These are phyloP conservation scores for Fraxinus ornus DNA, from an alignment of 305 asterid species.

Conservation along the genomic window DNA sequence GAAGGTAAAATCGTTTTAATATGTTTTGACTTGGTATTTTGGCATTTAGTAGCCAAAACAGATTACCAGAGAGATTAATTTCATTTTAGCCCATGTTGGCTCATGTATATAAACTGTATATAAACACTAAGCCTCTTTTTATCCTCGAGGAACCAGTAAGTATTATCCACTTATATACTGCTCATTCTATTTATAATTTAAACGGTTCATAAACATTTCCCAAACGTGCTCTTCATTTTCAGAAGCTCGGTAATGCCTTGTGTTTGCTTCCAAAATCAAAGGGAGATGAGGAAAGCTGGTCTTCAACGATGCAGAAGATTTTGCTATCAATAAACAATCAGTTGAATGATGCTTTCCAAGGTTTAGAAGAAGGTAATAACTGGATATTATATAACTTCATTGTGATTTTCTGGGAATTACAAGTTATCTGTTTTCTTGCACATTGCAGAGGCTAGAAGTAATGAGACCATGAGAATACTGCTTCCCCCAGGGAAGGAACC, in stretches of 20 bases:
- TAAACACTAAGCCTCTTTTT: no score
- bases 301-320: conserved; percentile 62
- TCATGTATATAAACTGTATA: no score
- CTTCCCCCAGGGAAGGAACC: conserved; percentile 68
- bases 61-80: conserved; percentile 17
- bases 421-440: conserved; percentile 26
- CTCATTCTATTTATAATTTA: no score
- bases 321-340: conserved; percentile 56
- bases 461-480: conserved; percentile 53
- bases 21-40: conserved; percentile 17
- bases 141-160: no score
- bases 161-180: no score
- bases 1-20: conserved; percentile 47
- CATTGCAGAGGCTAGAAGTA: conserved; percentile 50
- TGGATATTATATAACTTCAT: conserved; percentile 16
- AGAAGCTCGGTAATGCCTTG: conserved; percentile 71
- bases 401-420: conserved; percentile 9
- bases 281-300: conserved; percentile 84
- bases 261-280: conserved; percentile 74
- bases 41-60: conserved; percentile 21
- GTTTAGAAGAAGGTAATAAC: conserved; percentile 74
- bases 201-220: no score
- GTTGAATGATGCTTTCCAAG: conserved; percentile 67
- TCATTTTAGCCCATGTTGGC: conserved; percentile 1
- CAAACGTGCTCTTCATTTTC: conserved; percentile 23